Base-by-base conservation (phyloP, 805 yeast species). In the Saccharomyces jurei region DNA sequence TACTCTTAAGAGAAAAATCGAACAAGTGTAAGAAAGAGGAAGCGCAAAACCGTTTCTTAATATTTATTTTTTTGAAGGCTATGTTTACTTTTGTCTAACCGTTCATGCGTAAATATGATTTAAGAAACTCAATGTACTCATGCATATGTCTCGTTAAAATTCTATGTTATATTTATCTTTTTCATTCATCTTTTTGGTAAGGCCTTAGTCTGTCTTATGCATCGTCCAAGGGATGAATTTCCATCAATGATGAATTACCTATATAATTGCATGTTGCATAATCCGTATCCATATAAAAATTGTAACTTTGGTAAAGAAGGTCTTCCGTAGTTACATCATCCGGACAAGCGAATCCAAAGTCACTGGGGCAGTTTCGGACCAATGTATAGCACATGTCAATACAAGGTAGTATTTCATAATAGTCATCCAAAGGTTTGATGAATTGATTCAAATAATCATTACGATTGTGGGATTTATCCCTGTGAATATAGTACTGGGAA, bases 321-420 rank as follows among this genome's bases (percentile, higher is more conserved):
- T 62, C 58, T 2, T 55, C 41, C 27, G 63, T 53, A 5, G 48
- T 50, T 1, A 49, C 48, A 2, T 31, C n/a, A 46, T 53, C 51
- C 9, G 99, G 98, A 62, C 98, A 94, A 14, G 69, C 63, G 67
- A 92, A 90, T 1, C 81, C 82, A 63, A 92, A 82, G 30, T 73
- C 81, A 0, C 90, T 70, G 0, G 97, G 97, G 67, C 99, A 92
- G 66, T 87, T 86, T 50, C 89, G 77, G 1, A 86, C 94, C 6
- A 94, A 80, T 5, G 83, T 78, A 57, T 87, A 75, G 69, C 98
- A 94, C 58, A 85, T 79, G 63, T 87, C 84, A 50, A 86, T 77
- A 66, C 99, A 92, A 0, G 99, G 99, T 54, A 89, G 68, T 2
- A 94, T 78, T 70, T 92, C 99, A 61, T 77, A 84, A 69, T 91